Base-by-base conservation (phyloP, 371 early-diverging fungal species). In the Mucor sp. region DNA sequence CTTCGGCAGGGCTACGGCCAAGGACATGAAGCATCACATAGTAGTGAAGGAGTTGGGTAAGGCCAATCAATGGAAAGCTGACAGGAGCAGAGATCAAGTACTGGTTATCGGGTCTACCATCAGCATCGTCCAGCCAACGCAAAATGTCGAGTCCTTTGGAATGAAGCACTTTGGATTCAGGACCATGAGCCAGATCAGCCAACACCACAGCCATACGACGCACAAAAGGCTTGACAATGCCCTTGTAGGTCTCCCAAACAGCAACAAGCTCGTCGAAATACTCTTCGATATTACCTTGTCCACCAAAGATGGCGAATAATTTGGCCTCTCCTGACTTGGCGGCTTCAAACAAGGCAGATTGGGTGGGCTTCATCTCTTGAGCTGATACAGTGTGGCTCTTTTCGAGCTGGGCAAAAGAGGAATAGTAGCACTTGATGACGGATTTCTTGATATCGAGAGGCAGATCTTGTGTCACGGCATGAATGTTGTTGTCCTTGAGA, bases 241-340 rank as follows among this genome's bases (percentile, higher is more conserved):
- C 87, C 71, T 92, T 87, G 77, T 96, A 96, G 66, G 94, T 91
- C 58, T 82, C 84, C 82, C 89, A 92, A 39, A 94, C 85, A 68
- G 87, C 86, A 28, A 89, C 91, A 33, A 96, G 82, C 81, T 97
- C 98, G 74, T 94, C 93, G 84, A 97, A 95, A 87, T 95, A 97
- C 64, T 95, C 96, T 65, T 95, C 94, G 57, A 91, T 91, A 73
- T 94, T 96, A 76, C 98, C 98, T 85, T 97, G 98, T 58, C 97
- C 97, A 76, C 97, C 97, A 87, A 97, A 97, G 70, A 96, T 87
- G 47, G 94, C 95, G 70, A 95, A 89, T 44, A 95, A 69, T 64
- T 82, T 84, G 63, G 92, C 91, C 39, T 85, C 83, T 33, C 89
- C 89, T 43, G 87, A 75, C 30, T 75, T 76, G 56, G 89, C 91